Conservation (phyloP, 2,329 filamentous ascomycete species). For the Beauveria asiatica region DNA sequence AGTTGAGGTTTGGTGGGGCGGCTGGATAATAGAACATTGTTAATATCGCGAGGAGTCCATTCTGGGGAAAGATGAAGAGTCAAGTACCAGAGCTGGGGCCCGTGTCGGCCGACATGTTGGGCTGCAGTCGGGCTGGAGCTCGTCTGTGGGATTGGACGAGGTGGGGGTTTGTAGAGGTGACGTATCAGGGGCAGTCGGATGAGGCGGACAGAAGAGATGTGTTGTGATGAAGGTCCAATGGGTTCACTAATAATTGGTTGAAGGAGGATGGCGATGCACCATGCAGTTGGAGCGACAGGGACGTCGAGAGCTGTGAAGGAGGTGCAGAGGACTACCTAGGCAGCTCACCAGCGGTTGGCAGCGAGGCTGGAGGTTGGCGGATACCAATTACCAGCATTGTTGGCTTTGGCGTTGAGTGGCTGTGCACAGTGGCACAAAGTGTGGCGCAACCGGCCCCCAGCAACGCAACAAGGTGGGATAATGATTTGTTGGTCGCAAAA, state of each 20-base stretch:
- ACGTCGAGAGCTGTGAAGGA: background rate
- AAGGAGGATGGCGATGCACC: conserved; percentile 4
- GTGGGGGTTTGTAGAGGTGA: background rate
- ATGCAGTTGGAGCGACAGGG: conserved; percentile 3
- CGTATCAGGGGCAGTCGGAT: conserved; percentile 2
- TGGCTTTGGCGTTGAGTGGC: conserved; percentile 1
- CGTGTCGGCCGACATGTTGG: conserved; percentile 11
- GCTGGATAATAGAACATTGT: conserved; percentile 1
- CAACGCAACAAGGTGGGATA: no score
- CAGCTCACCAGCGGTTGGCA: background rate
- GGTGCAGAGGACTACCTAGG: background rate
- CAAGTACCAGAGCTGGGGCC: conserved; percentile 9
- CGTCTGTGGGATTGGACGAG: background rate
- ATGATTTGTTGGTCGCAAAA: no score
- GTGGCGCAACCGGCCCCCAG: background rate
- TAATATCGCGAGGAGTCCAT: background rate
- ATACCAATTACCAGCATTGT: background rate
- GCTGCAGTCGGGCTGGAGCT: background rate
- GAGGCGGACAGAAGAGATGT: background rate
- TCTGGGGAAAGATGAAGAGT: background rate
- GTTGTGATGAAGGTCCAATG: background rate
- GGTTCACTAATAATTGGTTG: background rate
- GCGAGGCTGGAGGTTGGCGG: background rate
- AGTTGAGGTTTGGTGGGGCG: conserved; percentile 66
- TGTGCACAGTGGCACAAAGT: background rate